Evolutionary conservation across 1,139 yeast species (phyloP).

Genomic region (Blastobotrys buckinghamii): DNA sequence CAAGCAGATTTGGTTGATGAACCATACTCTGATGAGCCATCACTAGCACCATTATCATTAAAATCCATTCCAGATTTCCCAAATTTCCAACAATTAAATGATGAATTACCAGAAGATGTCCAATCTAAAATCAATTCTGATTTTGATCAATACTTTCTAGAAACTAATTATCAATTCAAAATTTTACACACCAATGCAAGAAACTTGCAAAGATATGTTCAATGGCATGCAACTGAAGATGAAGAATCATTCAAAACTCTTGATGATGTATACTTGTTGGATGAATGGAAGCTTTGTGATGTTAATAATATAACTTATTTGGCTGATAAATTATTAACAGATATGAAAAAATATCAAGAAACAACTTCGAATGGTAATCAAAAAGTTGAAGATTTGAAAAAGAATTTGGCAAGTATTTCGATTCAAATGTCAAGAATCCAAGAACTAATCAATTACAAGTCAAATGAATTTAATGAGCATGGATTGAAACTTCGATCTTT

Average conservation of each 20-base stretch:
- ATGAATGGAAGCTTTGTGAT: constrained; percentile 22
- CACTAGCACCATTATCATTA: background rate
- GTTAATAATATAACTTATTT: constrained; percentile 16
- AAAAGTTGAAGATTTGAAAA: constrained; percentile 15
- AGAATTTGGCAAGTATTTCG: constrained; percentile 16
- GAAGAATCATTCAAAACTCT: constrained; percentile 10
- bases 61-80: constrained; percentile 7
- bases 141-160: constrained; percentile 16
- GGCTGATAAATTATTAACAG: constrained; percentile 15
- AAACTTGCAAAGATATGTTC: constrained; percentile 4
- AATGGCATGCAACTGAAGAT: constrained; percentile 10
- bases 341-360: constrained; percentile 8
- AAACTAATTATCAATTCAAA: constrained; percentile 19
- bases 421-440: constrained; percentile 20
- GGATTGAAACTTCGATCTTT: constrained; percentile 20
- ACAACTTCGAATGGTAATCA: constrained; percentile 11
- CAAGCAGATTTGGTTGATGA: constrained; percentile 9
- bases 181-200: constrained; percentile 13
- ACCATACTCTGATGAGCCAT: background rate
- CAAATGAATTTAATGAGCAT: constrained; percentile 19
- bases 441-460: constrained; percentile 19
- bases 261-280: constrained; percentile 17
- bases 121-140: background rate
- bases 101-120: background rate
- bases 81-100: background rate